Percentiles rank a stretch among this genome's conserved stretches.
Evolutionary conservation across 139 green algal species (phyloP).

Genomic region (Chlorella ohadii): DNA sequence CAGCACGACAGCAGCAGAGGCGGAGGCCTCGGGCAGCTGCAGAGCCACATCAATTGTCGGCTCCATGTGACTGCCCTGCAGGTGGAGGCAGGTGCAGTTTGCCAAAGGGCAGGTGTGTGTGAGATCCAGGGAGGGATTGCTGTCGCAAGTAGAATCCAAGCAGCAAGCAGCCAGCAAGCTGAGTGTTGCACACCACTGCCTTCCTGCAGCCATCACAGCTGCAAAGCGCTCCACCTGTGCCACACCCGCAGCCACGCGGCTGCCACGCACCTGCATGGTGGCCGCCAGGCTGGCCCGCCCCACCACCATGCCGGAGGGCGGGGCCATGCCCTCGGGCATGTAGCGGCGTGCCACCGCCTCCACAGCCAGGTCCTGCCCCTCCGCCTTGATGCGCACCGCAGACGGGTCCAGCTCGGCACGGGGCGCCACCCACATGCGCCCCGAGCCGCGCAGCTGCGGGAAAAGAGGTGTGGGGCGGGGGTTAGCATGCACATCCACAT

Average conservation of each 20-base stretch:
- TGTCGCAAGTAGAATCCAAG: neutral
- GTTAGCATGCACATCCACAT: neutral
- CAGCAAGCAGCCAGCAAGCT: neutral
- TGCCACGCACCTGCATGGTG: conserved; percentile 45
- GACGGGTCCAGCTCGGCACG: conserved; percentile 81
- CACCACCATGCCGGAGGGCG: conserved; percentile 50
- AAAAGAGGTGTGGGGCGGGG: neutral
- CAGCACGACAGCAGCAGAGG: conserved; percentile 45
- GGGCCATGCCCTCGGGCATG: conserved; percentile 58
- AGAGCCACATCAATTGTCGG: conserved; percentile 68
- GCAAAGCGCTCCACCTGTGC: no score
- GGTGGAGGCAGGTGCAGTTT: neutral
- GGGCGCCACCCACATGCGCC: conserved; percentile 83
- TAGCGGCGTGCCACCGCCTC: conserved; percentile 79
- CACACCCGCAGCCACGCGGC: no score
- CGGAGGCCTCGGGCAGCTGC: conserved; percentile 53
- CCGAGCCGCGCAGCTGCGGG: conserved; percentile 58
- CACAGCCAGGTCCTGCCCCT: conserved; percentile 59
- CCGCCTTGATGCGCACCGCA: conserved; percentile 77
- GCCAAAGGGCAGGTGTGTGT: neutral
- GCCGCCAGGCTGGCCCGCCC: conserved; percentile 53
- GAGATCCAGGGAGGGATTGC: no score
- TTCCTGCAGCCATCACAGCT: neutral
- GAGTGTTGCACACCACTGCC: no score
- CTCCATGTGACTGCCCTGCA: conserved; percentile 67